Conservation (phyloP, 31 red algal species). For the Porphyra umbilicalis region DNA sequence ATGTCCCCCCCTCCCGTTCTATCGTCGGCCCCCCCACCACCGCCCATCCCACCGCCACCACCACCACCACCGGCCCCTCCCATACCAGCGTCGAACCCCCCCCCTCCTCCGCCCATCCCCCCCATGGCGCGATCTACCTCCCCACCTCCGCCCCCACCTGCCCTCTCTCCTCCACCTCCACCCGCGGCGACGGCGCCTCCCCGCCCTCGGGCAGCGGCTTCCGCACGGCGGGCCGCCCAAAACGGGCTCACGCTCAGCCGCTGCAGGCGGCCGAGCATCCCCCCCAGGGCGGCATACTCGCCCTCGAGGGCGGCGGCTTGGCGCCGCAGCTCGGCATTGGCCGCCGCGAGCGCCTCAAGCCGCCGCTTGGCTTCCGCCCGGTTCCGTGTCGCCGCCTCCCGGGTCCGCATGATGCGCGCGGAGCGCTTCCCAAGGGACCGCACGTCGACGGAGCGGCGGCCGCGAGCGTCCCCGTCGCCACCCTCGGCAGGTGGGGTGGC, state of each 20-base stretch:
- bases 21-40: no score
- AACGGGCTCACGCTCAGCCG: background rate
- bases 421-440: background rate
- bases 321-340: background rate
- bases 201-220: background rate
- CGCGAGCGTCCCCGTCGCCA: background rate
- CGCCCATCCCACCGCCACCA: no score
- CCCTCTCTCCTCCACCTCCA: no score
- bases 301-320: background rate
- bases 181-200: background rate
- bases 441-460: background rate
- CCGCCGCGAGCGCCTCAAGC: background rate
- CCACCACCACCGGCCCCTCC: no score
- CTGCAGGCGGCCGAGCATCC: background rate
- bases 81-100: no score
- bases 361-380: background rate
- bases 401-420: background rate
- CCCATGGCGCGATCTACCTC: no score
- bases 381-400: background rate
- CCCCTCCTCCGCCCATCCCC: no score
- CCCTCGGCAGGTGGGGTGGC: background rate
- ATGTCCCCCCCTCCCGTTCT: no score
- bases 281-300: background rate
- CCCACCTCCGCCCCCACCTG: no score
- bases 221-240: background rate